Percentiles rank a stretch among this genome's conserved stretches.
phyloP scores from a whole-genome alignment of 2,329 filamentous ascomycete species.

The Penicillium glabrum region DNA sequence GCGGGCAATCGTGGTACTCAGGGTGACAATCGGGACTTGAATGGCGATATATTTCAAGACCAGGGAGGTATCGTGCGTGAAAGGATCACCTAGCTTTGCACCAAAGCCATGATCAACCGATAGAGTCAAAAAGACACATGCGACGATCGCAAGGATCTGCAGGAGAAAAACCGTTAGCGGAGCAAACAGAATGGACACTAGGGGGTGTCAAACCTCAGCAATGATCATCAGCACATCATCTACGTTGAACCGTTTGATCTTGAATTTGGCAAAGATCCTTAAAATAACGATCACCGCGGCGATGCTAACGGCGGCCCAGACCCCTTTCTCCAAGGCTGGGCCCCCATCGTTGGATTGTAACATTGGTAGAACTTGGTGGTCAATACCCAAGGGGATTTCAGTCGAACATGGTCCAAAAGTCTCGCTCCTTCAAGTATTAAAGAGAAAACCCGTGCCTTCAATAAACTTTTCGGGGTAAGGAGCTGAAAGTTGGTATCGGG shows the following conservation, averaged over 20 bases:
- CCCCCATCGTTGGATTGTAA: constrained; percentile 15
- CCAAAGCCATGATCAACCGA: constrained; percentile 31
- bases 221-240: constrained; percentile 34
- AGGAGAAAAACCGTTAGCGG: neutral
- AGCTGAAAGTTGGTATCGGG: too few relatives aligned
- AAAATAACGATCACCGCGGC: constrained; percentile 27
- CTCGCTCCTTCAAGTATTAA: neutral
- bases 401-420: neutral
- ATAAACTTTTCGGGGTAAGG: too few relatives aligned
- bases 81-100: constrained; percentile 14
- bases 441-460: too few relatives aligned
- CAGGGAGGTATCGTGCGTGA: constrained; percentile 6
- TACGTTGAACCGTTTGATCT: constrained; percentile 27
- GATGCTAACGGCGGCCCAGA: constrained; percentile 30
- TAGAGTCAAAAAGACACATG: constrained; percentile 24
- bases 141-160: constrained; percentile 24
- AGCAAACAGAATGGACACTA: neutral
- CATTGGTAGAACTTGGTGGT: neutral
- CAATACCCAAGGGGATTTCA: neutral
- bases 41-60: constrained; percentile 30
- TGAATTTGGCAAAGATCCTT: constrained; percentile 29
- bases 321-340: constrained; percentile 22
- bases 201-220: constrained; percentile 20
- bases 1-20: constrained; percentile 31
- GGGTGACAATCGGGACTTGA: constrained; percentile 28